A percentile compares a stretch with the other conserved stretches of the same genome.
Evolutionary conservation across 2,329 filamentous ascomycete species (phyloP).

Genomic region (Xylariaceae sp.): DNA sequence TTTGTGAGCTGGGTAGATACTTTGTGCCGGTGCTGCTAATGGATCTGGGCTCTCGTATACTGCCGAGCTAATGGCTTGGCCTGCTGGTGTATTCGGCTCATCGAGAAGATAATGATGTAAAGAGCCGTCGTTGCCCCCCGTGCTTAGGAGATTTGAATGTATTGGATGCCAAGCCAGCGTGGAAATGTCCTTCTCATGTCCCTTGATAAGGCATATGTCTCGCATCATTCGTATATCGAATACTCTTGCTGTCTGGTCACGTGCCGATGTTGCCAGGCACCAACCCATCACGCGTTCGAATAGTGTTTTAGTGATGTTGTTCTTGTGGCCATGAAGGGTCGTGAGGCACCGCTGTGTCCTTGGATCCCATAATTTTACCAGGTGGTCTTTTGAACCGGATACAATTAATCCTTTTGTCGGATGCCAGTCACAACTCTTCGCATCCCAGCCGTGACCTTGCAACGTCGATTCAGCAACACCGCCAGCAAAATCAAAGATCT

Average conservation of each 20-base stretch:
- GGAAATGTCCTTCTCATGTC: conserved; percentile 95
- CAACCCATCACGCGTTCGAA: conserved; percentile 87
- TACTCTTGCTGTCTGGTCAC: conserved; percentile 90
- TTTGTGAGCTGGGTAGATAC: conserved; percentile 90
- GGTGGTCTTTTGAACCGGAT: conserved; percentile 95
- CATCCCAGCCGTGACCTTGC: conserved; percentile 97
- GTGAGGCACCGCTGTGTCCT: conserved; percentile 87
- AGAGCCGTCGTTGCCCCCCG: conserved; percentile 87
- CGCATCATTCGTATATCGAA: conserved; percentile 99
- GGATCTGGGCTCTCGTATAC: conserved; percentile 88
- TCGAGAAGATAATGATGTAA: conserved; percentile 95
- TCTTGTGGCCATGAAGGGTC: conserved; percentile 95
- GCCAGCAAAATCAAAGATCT: conserved; percentile 94
- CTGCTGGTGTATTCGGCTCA: conserved; percentile 84
- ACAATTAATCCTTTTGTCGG: conserved; percentile 92
- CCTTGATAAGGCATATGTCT: conserved; percentile 89
- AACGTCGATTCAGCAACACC: conserved; percentile 83
- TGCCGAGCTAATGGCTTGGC: conserved; percentile 72
- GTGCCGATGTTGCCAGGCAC: conserved; percentile 87
- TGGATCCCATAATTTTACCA: conserved; percentile 99
- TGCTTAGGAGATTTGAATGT: conserved; percentile 86
- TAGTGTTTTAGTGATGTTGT: conserved; percentile 89
- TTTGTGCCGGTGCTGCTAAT: conserved; percentile 78
- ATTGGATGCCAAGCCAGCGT: conserved; percentile 93
- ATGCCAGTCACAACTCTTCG: conserved; percentile 97